Evolutionary conservation across 164 flowering plant species (phyloP), one percentile per base, ranked within the genome.

Genomic region (Santalum album): DNA sequence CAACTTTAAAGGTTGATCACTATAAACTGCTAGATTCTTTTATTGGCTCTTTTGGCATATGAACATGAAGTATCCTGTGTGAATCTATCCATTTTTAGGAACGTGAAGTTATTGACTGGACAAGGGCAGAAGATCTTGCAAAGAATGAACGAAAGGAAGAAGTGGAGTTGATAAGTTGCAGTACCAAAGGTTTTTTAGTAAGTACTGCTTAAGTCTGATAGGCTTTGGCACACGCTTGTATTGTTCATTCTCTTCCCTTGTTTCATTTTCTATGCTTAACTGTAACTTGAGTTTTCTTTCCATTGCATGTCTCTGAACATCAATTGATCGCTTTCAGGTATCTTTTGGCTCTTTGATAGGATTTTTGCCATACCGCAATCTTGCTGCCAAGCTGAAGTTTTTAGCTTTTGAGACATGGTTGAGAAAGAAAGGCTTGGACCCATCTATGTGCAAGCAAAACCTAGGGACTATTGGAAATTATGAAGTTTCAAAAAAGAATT

Each of bases 361-460:
- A 49, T 89, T 87, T 71, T 63, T 92, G 65, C 96, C 96, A 49
- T 87, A 92, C 55, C 79, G 90, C 14, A 74, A 80, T 70, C 86
- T 92, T 67, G 75, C 78, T 56, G 69, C 88, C 43, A 87, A 65
- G 66, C 77, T 83, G 85, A 89, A 89, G 77, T 92, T 83, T 61
- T 73, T 92, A 49, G 96, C 96, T 40, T 84, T 92, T 73, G 96
- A 89, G 58, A 78, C 96, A 20, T 92, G 99, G 99, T 54, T 92
- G 75, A 82, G 84, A 72, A 70, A 59, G 64, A 87, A 81, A 59
- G 96, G 96, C 27, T 56, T 89, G 32, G 86, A 89, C 34, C 96
- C 90, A 54, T 73, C 90, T 11, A 53, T 42, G 46, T 85, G 79
- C 76, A 82, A 62, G 70, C 80, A 84, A 65, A 77, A 59, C 50